Conservation (phyloP, 805 yeast genomes). For the Wickerhamiella brachini region DNA sequence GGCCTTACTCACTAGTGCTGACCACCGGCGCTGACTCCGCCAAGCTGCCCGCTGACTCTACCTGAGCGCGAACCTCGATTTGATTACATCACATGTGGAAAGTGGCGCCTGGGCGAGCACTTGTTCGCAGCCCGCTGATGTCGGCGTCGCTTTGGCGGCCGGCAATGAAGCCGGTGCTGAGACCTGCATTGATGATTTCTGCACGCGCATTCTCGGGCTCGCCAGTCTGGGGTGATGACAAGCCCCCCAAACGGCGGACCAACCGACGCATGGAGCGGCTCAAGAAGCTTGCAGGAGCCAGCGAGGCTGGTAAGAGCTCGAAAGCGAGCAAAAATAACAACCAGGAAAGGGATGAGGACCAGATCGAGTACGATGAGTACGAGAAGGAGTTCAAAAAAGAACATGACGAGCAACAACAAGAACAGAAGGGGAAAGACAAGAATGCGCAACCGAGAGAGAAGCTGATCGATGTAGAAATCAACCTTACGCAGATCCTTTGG, state of each 20-base stretch:
- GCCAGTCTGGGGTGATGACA: not conserved
- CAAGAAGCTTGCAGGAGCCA: not conserved
- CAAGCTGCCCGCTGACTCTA: too few species aligned
- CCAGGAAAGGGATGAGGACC: not conserved
- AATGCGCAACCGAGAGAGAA: not conserved
- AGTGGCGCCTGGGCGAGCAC: constrained; percentile 1
- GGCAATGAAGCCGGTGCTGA: not conserved
- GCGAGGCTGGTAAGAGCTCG: not conserved
- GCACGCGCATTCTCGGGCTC: not conserved
- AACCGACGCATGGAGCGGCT: not conserved
- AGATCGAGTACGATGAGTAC: not conserved
- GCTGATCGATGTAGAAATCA: constrained; percentile 16
- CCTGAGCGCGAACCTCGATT: too few species aligned
- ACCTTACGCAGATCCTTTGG: constrained; percentile 17
- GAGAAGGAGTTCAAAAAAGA: not conserved
- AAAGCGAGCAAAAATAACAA: not conserved
- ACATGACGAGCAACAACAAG: not conserved
- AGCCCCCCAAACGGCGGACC: not conserved
- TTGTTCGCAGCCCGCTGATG: not conserved
- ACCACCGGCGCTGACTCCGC: too few species aligned
- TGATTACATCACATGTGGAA: not conserved
- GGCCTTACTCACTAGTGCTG: too few species aligned
- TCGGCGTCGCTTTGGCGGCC: not conserved
- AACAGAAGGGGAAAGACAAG: not conserved
- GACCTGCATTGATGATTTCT: not conserved